A percentile compares a stretch with the other conserved stretches of the same genome.
Conservation (phyloP, 1,284 basidiomycete genomes). For the Leccinum cinnamomeum region DNA sequence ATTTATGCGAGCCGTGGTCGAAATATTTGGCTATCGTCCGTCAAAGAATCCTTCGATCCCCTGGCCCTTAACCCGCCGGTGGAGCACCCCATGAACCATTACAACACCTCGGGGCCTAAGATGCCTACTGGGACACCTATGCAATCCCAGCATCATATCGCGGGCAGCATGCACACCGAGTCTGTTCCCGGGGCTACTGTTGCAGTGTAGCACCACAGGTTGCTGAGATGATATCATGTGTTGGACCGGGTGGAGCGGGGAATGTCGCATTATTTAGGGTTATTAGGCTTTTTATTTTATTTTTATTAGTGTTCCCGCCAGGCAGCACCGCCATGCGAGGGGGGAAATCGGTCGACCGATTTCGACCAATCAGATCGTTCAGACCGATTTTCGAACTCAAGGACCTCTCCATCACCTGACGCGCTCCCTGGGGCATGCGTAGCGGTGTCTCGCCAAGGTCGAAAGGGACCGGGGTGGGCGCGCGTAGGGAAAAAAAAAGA, state of each 20-base stretch:
- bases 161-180: background rate
- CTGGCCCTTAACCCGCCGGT: background rate
- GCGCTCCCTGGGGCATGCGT: too few relatives aligned
- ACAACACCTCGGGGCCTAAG: slow-evolving; percentile 7
- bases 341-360: too few relatives aligned
- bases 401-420: too few relatives aligned
- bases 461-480: too few relatives aligned
- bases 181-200: background rate
- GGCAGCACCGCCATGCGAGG: too few relatives aligned
- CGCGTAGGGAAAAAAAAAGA: too few relatives aligned
- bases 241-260: background rate
- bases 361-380: too few relatives aligned
- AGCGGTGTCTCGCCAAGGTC: too few relatives aligned
- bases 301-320: too few relatives aligned
- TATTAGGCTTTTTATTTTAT: too few relatives aligned
- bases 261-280: background rate
- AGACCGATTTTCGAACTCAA: too few relatives aligned
- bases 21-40: slow-evolving; percentile 43
- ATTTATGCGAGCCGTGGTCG: slow-evolving; percentile 41
- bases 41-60: slow-evolving; percentile 40
- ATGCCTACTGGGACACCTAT: background rate
- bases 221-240: background rate
- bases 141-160: slow-evolving; percentile 7
- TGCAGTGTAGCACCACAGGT: slow-evolving; percentile 2
- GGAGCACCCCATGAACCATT: slow-evolving; percentile 25